Evolutionary conservation across 2,329 filamentous ascomycete species (phyloP).

Genomic region (Diaporthe ilicicola): DNA sequence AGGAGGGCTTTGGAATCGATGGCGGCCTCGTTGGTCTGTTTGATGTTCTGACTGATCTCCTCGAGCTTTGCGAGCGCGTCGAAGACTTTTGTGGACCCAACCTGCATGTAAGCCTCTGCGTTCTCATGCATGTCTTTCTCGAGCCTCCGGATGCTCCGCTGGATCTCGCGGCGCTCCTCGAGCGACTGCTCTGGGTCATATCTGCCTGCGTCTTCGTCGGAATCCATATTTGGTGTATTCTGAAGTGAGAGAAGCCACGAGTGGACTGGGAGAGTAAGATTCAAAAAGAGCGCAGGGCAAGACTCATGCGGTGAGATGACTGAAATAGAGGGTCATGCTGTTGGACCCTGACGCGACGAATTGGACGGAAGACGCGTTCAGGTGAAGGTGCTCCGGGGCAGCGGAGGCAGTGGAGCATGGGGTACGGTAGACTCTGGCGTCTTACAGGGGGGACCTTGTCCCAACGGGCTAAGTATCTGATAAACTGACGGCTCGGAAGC

Average conservation of each 20-base stretch:
- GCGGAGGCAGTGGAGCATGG: background rate
- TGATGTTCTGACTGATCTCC: constrained; percentile 71
- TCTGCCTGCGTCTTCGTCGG: constrained; percentile 48
- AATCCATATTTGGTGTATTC: constrained; percentile 34
- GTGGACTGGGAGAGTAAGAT: background rate
- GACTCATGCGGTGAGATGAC: background rate
- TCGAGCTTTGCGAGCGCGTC: constrained; percentile 74
- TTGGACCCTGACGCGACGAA: constrained; percentile 20
- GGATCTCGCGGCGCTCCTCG: constrained; percentile 75
- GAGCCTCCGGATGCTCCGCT: constrained; percentile 75
- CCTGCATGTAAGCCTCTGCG: constrained; percentile 75
- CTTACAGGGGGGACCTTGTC: background rate
- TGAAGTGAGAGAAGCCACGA: background rate
- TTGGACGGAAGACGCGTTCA: constrained; percentile 23
- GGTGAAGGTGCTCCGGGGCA: constrained; percentile 1
- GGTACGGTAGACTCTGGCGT: background rate
- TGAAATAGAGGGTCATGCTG: background rate
- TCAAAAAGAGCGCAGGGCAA: background rate
- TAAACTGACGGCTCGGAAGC: background rate
- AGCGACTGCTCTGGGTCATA: constrained; percentile 88
- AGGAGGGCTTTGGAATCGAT: constrained; percentile 90
- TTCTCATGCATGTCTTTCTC: constrained; percentile 68
- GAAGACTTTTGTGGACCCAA: constrained; percentile 70
- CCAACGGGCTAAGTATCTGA: background rate
- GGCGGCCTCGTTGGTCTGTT: constrained; percentile 89